Evolutionary conservation across 352 stramenopile genomes (phyloP).

Genomic region (Phytophthora hibernalis): DNA sequence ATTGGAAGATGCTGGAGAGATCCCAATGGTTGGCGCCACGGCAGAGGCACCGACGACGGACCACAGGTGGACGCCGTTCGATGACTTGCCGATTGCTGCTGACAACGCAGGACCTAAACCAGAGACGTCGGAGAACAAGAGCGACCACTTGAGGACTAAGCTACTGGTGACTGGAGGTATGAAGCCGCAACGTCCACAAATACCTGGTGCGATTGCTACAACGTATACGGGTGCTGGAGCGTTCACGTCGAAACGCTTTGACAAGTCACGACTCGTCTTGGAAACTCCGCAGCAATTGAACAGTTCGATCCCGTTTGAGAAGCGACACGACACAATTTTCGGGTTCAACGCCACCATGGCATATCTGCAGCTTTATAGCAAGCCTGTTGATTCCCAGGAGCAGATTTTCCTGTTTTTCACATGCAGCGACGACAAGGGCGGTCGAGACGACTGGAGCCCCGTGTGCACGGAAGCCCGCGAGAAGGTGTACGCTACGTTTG

Average conservation of each 20-base stretch:
- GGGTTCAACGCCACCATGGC: slow-evolving; percentile 60
- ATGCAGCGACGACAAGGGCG: slow-evolving; percentile 58
- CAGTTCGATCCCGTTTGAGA: slow-evolving; percentile 36
- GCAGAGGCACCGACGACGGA: slow-evolving; percentile 3
- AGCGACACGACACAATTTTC: slow-evolving; percentile 52
- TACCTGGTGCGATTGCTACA: neutral
- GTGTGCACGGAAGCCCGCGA: slow-evolving; percentile 51
- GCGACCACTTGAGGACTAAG: slow-evolving; percentile 30
- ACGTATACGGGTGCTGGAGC: neutral
- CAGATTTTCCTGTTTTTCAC: slow-evolving; percentile 77
- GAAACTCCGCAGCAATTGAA: slow-evolving; percentile 21
- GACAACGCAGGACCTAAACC: slow-evolving; percentile 15
- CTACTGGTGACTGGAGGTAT: slow-evolving; percentile 16
- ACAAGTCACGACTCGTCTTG: slow-evolving; percentile 33
- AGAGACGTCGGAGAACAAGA: slow-evolving; percentile 1
- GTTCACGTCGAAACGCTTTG: slow-evolving; percentile 30
- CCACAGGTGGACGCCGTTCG: slow-evolving; percentile 29
- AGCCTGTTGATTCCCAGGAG: slow-evolving; percentile 30
- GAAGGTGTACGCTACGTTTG: slow-evolving; percentile 62
- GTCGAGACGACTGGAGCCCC: slow-evolving; percentile 57
- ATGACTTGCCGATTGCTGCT: slow-evolving; percentile 13
- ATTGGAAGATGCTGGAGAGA: slow-evolving; percentile 28
- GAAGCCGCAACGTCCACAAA: neutral
- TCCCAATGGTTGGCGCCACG: slow-evolving; percentile 26
- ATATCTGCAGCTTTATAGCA: slow-evolving; percentile 57